phyloP scores from a whole-genome alignment of 1,284 basidiomycete genomes.

The Wolfiporia cocos region DNA sequence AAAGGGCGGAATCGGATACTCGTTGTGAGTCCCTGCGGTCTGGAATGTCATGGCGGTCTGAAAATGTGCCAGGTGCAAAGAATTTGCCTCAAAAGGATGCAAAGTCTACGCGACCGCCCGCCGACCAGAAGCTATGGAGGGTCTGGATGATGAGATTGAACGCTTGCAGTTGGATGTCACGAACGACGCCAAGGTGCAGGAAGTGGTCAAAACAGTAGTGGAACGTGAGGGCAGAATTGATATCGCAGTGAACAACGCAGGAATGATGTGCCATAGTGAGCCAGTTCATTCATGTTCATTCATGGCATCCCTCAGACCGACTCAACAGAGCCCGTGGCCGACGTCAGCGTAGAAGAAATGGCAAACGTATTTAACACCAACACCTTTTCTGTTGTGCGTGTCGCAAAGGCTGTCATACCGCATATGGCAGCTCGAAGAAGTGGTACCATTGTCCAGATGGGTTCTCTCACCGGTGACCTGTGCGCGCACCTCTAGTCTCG shows the following conservation, averaged over 20 bases:
- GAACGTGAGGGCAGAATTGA: conserved; percentile 20
- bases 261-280: no score
- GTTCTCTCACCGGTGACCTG: conserved; percentile 61
- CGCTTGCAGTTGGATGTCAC: conserved; percentile 25
- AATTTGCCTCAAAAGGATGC: conserved; percentile 27
- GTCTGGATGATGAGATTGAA: conserved; percentile 22
- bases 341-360: conserved; percentile 48
- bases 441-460: conserved; percentile 70
- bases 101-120: conserved; percentile 36
- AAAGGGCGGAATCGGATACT: conserved; percentile 63
- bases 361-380: conserved; percentile 56
- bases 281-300: no score
- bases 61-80: conserved; percentile 23
- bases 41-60: not conserved
- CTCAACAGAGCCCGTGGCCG: conserved; percentile 50
- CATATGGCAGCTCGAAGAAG: conserved; percentile 58
- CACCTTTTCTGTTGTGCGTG: conserved; percentile 52
- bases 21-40: conserved; percentile 39
- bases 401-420: conserved; percentile 61
- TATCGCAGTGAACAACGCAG: conserved; percentile 27
- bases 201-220: conserved; percentile 21
- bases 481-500: no score
- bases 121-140: conserved; percentile 26
- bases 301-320: no score
- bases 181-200: conserved; percentile 19